Evolutionary conservation across 495 filamentous ascomycete genomes (phyloP).

Genomic region (Xylaria grammica): DNA sequence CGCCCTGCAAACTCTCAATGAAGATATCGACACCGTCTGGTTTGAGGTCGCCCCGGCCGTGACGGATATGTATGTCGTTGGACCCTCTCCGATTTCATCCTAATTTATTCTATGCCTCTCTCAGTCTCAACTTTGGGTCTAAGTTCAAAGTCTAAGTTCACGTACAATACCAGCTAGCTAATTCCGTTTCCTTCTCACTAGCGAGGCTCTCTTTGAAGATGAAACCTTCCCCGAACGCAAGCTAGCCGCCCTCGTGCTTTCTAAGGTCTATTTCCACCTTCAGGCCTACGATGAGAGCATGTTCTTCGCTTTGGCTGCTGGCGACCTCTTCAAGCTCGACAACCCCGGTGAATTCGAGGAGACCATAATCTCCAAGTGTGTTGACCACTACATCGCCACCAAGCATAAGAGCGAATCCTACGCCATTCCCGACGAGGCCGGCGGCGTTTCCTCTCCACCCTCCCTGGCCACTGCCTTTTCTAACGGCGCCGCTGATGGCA

Average conservation of each 20-base stretch:
- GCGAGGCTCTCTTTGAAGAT: constrained; percentile 97
- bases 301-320: constrained; percentile 94
- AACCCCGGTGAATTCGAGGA: constrained; percentile 95
- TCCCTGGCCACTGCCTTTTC: constrained; percentile 77
- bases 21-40: constrained; percentile 95
- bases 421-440: constrained; percentile 50
- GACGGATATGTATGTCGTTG: constrained; percentile 79
- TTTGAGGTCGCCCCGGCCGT: constrained; percentile 92
- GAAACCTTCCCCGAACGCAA: constrained; percentile 91
- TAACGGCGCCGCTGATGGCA: constrained; percentile 64
- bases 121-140: background rate
- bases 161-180: constrained; percentile 14
- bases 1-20: constrained; percentile 90
- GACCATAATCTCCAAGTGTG: constrained; percentile 97
- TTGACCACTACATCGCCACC: constrained; percentile 95
- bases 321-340: constrained; percentile 92
- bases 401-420: constrained; percentile 66
- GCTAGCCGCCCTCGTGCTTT: constrained; percentile 90
- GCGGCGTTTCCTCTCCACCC: constrained; percentile 59
- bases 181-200: constrained; percentile 41
- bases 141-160: background rate
- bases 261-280: constrained; percentile 98
- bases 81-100: background rate
- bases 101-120: background rate
- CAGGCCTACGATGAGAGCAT: constrained; percentile 99